Evolutionary conservation across 2,329 filamentous ascomycete genomes (phyloP), one percentile per base, ranked within the genome.

Genomic region (Fusarium scirpi): DNA sequence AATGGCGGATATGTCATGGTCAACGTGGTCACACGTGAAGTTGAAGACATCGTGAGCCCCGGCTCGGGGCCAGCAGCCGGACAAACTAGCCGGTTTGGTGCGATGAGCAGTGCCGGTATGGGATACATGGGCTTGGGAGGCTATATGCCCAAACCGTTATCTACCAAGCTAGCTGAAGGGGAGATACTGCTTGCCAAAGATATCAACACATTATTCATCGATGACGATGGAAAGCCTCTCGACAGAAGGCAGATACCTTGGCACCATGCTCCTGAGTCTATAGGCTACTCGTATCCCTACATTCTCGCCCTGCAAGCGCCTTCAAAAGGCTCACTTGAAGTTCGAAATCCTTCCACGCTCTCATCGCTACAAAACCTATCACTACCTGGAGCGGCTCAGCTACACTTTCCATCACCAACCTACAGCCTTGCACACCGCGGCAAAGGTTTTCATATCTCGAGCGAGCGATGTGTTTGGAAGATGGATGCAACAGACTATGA

Each of bases 211-310:
- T 83, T 98, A 55, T 99, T 99, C 78, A 92, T 97, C 71, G 91
- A 96, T 62, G 88, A 91, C 13, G 87, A 94, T 30, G 96, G 94
- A 7, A 94, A 94, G 72, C 87, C 94, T 0, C 78, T 97, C 34
- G 91, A 94, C 46, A 93, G 93, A 80, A 87, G 92, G 58, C 94
- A 98, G 78, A 90, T 99, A n/a, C 94, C 94, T 3, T 99, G 96
- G 96, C 88, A 90, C 44, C 85, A 89, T 34, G 93, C 95, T 2
- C 97, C 96, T 2, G 94, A 98, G 75, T 91, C 91, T 59, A 91
- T 99, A 63, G 96, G 95, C 24, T 99, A 98, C 79, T 98, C 94
- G 24, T 99, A 99, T 78, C 96, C 96, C 0, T 99, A 98, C 78
- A 90, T 99, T 58, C 84, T 99, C 51, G 93, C 94, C 12, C 83